Evolutionary conservation across 371 early-diverging fungal species (phyloP), one percentile per base, ranked within the genome.

Genomic region (Mycotypha africana): DNA sequence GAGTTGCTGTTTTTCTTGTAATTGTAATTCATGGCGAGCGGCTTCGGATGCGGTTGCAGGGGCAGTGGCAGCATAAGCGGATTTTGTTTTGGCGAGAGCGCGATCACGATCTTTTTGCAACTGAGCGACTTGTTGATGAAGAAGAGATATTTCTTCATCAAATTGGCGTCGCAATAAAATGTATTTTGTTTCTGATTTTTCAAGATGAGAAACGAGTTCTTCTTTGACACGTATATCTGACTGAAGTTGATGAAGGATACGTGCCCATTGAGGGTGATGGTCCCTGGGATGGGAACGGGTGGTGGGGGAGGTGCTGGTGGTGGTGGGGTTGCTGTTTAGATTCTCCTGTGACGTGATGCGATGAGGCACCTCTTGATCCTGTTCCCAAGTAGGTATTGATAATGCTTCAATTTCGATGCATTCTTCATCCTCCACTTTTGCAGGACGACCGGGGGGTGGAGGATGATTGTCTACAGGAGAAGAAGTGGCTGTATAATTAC

Each of bases 171-270:
- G 62, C 85, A 85, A 79, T 19, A 65, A 70, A 1, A 63, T 41
- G 43, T 75, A 79, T 33, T 84, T 79, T 10, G 59, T 62, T 45
- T 81, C 81, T 2, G 76, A 75, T 32, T 65, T 66, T 52, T 82
- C 85, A 3, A 84, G 62, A 33, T 79, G 78, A 14, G 57, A 45
- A 3, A 80, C 79, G 4, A 82, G 67, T 32, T 78, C 79, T 48
- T 80, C 79, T 54, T 82, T 82, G 37, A 84, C 82, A 26, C 72
- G 68, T 53, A 88, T 87, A 42, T 88, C 88, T 4, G 76, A 68
- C 51, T 84, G 85, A 17, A 86, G 81, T 51, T 85, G 82, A 50
- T 79, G 78, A 9, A 85, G 71, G 59, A 81, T 70, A 30, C 70
- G 73, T 2, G 58, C 59, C 30, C 72, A 26, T 38, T 70, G 67